Percentiles rank a stretch among this genome's conserved stretches.
Evolutionary conservation across 2,329 filamentous ascomycete species (phyloP).

Genomic region (Talaromyces sp.): DNA sequence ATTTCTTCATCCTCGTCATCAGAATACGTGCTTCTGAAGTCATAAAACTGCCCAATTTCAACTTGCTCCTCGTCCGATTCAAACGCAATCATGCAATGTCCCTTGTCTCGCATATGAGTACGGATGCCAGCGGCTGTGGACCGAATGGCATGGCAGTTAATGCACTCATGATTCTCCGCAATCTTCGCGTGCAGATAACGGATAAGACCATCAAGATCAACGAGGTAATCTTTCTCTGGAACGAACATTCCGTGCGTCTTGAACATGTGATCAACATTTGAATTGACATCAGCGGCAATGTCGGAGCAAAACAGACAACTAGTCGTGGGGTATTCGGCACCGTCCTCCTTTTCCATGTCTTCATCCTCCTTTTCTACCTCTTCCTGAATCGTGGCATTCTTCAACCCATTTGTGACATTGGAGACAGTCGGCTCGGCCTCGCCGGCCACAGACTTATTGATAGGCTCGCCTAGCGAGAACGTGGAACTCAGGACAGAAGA

Average conservation of each 20-base stretch:
- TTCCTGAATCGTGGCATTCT: constrained; percentile 57
- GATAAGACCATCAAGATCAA: constrained; percentile 76
- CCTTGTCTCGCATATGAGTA: constrained; percentile 95
- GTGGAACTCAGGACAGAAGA: constrained; percentile 85
- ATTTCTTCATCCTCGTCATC: constrained; percentile 61
- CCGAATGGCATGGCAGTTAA: constrained; percentile 82
- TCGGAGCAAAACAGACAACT: constrained; percentile 90
- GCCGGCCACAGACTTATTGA: constrained; percentile 46
- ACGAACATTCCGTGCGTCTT: constrained; percentile 94
- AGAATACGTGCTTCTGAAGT: constrained; percentile 93
- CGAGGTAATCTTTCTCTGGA: constrained; percentile 79
- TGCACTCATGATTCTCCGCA: constrained; percentile 72
- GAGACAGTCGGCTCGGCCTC: constrained; percentile 55
- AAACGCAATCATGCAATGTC: constrained; percentile 95
- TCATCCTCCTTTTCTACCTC: constrained; percentile 40
- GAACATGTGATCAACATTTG: constrained; percentile 85
- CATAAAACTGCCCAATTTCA: constrained; percentile 93
- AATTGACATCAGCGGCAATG: constrained; percentile 66
- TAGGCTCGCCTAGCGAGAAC: constrained; percentile 82
- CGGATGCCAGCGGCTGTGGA: constrained; percentile 75
- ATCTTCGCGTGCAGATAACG: constrained; percentile 75
- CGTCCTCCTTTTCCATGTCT: constrained; percentile 31
- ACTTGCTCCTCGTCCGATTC: constrained; percentile 83
- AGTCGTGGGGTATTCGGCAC: constrained; percentile 45
- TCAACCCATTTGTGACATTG: constrained; percentile 71